These are phyloP conservation scores for Pistacia vera DNA, from an alignment of 345 rosid genomes.

Conservation along the genomic window DNA sequence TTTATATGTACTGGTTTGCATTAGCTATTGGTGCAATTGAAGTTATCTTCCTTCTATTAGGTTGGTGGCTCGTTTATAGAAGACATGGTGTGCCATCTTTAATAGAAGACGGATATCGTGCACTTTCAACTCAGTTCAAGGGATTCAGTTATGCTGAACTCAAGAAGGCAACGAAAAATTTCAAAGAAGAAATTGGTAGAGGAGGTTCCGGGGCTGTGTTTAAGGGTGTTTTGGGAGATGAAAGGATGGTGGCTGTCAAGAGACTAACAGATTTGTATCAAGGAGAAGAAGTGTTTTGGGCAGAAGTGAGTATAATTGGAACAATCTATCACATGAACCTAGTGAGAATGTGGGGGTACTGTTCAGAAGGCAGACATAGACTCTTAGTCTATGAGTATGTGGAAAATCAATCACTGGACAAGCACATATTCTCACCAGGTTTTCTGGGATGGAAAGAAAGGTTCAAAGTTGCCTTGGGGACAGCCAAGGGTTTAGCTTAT, in stretches of 20 bases:
- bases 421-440: conserved; percentile 36
- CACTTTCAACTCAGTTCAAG: conserved; percentile 31
- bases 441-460: conserved; percentile 50
- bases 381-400: conserved; percentile 56
- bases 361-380: conserved; percentile 41
- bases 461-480: conserved; percentile 55
- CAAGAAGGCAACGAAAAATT: conserved; percentile 37
- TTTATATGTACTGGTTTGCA: conserved; percentile 41
- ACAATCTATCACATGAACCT: conserved; percentile 59
- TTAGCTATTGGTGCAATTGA: conserved; percentile 37
- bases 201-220: conserved; percentile 57
- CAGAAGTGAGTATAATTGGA: conserved; percentile 55
- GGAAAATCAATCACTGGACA: conserved; percentile 51
- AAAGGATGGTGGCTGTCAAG: conserved; percentile 53
- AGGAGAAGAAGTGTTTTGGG: conserved; percentile 52
- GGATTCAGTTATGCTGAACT: conserved; percentile 37
- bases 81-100: conserved; percentile 4
- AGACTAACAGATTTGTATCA: conserved; percentile 41
- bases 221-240: conserved; percentile 44
- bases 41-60: conserved; percentile 23
- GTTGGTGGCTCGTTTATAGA: conserved; percentile 38
- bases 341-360: conserved; percentile 57
- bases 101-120: conserved; percentile 30
- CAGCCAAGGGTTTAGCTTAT: conserved; percentile 60
- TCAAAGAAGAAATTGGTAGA: conserved; percentile 43